Evolutionary conservation across 2,329 filamentous ascomycete genomes (phyloP), one percentile per base, ranked within the genome.

Genomic region (Talaromyces sp.): DNA sequence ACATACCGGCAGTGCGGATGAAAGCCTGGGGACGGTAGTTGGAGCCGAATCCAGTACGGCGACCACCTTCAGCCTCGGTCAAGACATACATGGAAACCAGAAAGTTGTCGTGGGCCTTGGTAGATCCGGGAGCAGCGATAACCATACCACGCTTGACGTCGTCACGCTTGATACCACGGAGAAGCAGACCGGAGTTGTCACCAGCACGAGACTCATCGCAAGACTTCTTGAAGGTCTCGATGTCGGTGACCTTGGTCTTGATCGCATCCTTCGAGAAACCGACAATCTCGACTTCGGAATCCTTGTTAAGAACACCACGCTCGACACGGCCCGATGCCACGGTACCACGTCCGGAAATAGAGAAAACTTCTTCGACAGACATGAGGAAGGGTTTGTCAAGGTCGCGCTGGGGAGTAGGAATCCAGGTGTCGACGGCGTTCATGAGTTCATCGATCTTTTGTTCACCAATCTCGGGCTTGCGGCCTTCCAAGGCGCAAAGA

Each of bases 151-250:
- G 92, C 72, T 82, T 85, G 72, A 99, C 85, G 72, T 99, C 96
- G 82, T 99, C 95, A 73, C 95, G 92, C 81, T 92, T 93, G 74
- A 99, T 81, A 84, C 95, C 93, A 81, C 95, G 92, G 78, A 99
- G 89, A 59, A 99, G 87, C 42, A 99, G 90, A 74, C 95, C 95
- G 28, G 95, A 97, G 88, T 98, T 99, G 81, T 99, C 95, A 78
- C 95, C 95, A 65, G 95, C 95, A 71, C 91, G 87, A 63, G 93
- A 96, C 81, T 96, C 92, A 62, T 97, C 93, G 80, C 95, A 98
- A 56, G 92, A 96, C 87, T 99, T 99, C 86, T 98, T 97, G 86
- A 99, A 99, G 68, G 93, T 99, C 84, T 99, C 95, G 70, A 99
- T 98, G 75, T 99, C 96, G 73, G 95, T 99, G 67, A 99, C 93